Evolutionary conservation across 352 stramenopile species (phyloP).

Genomic region (Globisporangium rhizosaccharum): DNA sequence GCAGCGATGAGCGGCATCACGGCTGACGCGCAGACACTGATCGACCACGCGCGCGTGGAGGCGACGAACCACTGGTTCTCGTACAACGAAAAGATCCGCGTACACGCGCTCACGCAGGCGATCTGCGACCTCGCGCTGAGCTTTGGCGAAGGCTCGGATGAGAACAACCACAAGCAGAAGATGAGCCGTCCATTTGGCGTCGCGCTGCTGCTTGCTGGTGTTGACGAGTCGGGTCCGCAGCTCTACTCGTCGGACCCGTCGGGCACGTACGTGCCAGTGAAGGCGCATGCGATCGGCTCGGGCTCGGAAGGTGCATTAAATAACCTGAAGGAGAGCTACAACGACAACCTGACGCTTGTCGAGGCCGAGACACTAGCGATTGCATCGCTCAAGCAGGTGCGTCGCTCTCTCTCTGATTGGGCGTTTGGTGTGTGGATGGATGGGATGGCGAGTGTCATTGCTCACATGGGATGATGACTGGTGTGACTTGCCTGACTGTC

Average conservation of each 20-base stretch:
- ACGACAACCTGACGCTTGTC: slow-evolving; percentile 91
- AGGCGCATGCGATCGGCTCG: slow-evolving; percentile 98
- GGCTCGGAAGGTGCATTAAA: slow-evolving; percentile 96
- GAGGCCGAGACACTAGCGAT: slow-evolving; percentile 97
- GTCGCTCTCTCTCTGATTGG: too few relatives aligned
- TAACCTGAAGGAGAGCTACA: slow-evolving; percentile 98
- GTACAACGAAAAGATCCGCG: slow-evolving; percentile 97
- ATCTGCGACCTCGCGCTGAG: slow-evolving; percentile 98
- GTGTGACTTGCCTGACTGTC: not conserved
- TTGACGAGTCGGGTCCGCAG: slow-evolving; percentile 92
- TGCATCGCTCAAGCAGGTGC: slow-evolving; percentile 91
- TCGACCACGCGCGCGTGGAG: slow-evolving; percentile 99
- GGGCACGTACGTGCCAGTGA: slow-evolving; percentile 98
- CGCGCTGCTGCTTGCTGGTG: slow-evolving; percentile 95
- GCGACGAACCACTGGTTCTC: slow-evolving; percentile 98
- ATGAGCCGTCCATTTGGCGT: slow-evolving; percentile 99
- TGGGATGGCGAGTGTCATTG: too few relatives aligned
- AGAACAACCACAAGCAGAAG: slow-evolving; percentile 96
- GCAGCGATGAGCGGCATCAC: slow-evolving; percentile 98
- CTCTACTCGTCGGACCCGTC: slow-evolving; percentile 97
- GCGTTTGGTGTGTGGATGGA: too few relatives aligned
- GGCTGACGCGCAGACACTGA: slow-evolving; percentile 96
- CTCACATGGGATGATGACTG: too few relatives aligned
- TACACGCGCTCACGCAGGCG: slow-evolving; percentile 97
- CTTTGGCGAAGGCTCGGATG: slow-evolving; percentile 89